Evolutionary conservation across 495 filamentous ascomycete species (phyloP), one percentile per base, ranked within the genome.

Genomic region (Staphylotrichum longicolle): DNA sequence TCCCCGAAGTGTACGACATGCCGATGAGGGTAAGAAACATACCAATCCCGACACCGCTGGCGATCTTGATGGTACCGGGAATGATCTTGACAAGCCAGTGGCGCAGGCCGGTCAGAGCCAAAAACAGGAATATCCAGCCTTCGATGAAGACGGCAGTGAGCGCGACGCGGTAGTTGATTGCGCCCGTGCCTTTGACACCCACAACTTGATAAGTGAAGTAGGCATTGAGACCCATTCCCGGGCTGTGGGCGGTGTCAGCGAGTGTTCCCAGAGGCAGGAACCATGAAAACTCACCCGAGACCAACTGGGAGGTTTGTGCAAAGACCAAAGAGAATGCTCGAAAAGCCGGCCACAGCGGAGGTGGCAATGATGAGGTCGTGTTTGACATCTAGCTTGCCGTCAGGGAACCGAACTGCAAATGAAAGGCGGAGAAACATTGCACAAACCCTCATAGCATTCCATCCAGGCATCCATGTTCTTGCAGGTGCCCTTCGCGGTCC

Each of bases 151-250:
- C 88, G 5, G 90, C 90, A n/a, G 87, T 91, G 49, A 92, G 78
- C 10, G 90, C 90, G 5, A 90, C 73, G 14, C 75, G 72, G 66
- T 91, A 93, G 0, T 86, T 79, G 48, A 93, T 81, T 48, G 82
- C 68, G 4, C 89, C 89, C 1, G 72, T 75, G 8, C 89, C 90
- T 62, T 89, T 87, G 60, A 78, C 80, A 14, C 90, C 90, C 33
- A 93, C 89, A 34, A 93, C 90, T 56, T 90, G 89, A 71, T 88
- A 93, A n/a, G 90, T 86, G 64, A 93, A 93, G 67, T 92, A 93
- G 3, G 89, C 89, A 66, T 93, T 93, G 47, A 88, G 56, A 78
- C 88, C 52, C 90, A 93, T 92, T 12, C 90, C 90, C 20, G 90
- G 90, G 55, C 81, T 83, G 58, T 33, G 54, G 54, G 9, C 4